phyloP scores from a whole-genome alignment of 129 eudicot species.

The Silybum marianum region DNA sequence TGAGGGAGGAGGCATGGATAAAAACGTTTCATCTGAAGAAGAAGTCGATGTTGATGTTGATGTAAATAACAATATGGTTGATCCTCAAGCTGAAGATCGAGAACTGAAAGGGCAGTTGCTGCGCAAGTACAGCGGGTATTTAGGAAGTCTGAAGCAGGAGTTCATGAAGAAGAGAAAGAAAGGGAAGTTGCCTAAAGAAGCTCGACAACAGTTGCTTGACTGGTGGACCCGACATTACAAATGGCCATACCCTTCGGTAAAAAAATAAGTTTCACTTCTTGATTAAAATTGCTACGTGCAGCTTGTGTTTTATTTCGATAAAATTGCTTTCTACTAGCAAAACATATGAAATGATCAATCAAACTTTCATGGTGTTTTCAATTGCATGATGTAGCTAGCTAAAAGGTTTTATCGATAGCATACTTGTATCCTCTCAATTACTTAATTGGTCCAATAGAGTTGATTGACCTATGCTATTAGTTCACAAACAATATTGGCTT shows the following conservation, averaged over 20 bases:
- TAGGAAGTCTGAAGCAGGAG: constrained; percentile 91
- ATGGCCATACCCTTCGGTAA: constrained; percentile 98
- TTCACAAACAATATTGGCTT: background rate
- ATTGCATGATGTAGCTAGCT: background rate
- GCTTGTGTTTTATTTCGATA: background rate
- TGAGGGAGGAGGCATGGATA: constrained; percentile 67
- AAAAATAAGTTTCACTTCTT: background rate
- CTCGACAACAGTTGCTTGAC: constrained; percentile 89
- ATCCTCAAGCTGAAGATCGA: constrained; percentile 91
- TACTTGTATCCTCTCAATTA: background rate
- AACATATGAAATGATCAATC: background rate
- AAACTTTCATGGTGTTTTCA: background rate
- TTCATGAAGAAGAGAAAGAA: constrained; percentile 97
- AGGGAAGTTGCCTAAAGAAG: constrained; percentile 99
- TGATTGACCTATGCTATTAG: background rate
- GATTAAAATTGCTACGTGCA: background rate
- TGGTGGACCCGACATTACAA: constrained; percentile 99
- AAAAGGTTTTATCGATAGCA: background rate
- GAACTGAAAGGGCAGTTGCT: constrained; percentile 87
- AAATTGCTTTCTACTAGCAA: background rate
- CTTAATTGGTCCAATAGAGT: too few relatives aligned
- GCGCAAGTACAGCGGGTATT: constrained; percentile 92
- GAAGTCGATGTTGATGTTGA: constrained; percentile 67
- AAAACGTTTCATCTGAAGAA: constrained; percentile 74
- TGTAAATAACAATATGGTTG: constrained; percentile 55